These are phyloP conservation scores for Leptographium galeiforme DNA, from an alignment of 2,329 filamentous ascomycete species.

Conservation along the genomic window DNA sequence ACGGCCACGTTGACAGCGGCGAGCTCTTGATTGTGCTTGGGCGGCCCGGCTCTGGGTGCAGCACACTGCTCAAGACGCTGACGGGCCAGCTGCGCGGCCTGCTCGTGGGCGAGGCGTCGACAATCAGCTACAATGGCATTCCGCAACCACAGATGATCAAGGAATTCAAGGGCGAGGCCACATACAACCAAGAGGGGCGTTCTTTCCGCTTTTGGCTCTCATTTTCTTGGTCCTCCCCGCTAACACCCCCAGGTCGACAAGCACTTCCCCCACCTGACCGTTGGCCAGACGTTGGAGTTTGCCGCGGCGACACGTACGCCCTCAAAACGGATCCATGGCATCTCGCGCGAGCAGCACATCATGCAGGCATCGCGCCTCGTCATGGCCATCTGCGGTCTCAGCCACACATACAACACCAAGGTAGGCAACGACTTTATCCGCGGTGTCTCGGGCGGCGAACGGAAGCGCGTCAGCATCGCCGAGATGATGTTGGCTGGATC, in stretches of 20 bases:
- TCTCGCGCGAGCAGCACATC: neutral
- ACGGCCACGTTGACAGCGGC: slow-evolving; percentile 38
- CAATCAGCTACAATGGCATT: slow-evolving; percentile 50
- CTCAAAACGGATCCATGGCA: neutral
- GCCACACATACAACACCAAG: slow-evolving; percentile 52
- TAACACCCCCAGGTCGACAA: slow-evolving; percentile 28
- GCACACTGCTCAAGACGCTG: slow-evolving; percentile 43
- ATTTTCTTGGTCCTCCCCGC: neutral
- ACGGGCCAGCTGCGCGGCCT: slow-evolving; percentile 47
- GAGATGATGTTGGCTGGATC: slow-evolving; percentile 50
- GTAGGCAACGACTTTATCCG: slow-evolving; percentile 56
- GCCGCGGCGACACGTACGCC: slow-evolving; percentile 1
- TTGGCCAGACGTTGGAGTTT: slow-evolving; percentile 53
- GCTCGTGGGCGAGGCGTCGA: slow-evolving; percentile 32
- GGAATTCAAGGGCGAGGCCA: slow-evolving; percentile 50
- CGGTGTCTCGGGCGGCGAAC: slow-evolving; percentile 47
- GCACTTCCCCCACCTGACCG: slow-evolving; percentile 55
- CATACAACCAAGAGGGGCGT: slow-evolving; percentile 57
- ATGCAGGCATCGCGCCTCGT: slow-evolving; percentile 17
- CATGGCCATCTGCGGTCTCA: slow-evolving; percentile 57
- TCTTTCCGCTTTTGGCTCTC: neutral
- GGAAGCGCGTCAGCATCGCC: slow-evolving; percentile 63
- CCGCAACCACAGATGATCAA: slow-evolving; percentile 36
- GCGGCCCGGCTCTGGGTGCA: slow-evolving; percentile 44
- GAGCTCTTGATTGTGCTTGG: slow-evolving; percentile 46